Base-by-base conservation (phyloP, 768 basidiomycete species). In the Panaeolus cyanescens region DNA sequence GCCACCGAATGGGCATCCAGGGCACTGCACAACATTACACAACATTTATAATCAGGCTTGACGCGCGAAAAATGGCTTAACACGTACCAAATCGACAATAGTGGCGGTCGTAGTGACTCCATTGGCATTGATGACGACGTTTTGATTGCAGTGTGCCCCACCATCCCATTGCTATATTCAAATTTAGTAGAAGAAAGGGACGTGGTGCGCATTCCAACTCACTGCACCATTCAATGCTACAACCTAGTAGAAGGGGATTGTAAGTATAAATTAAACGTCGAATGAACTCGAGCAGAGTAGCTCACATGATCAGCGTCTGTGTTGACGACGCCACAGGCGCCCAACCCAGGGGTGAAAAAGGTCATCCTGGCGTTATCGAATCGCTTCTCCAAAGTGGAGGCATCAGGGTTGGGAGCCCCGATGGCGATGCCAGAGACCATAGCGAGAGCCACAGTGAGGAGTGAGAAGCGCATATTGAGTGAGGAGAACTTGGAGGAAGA, bases 111-210 rank as follows among this genome's bases (percentile, higher is more conserved):
- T 68, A 7, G 82, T 76, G 70, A 84, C 83, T 39, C 89, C 89
- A 39, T 78, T 75, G 70, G 73, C 80, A 3, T 74, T 75, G 65
- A 92, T 86, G 20, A 82, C 83, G 66, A 92, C 86, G 59, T 57
- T 71, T 71, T 86, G 72, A 70, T 75, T 82, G 67, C 91, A 92
- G 7, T n/a, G n/a, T n/a, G n/a, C n/a, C n/a, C n/a, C n/a, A n/a
- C n/a, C n/a, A n/a, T n/a, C n/a, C n/a, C n/a, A n/a, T n/a, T n/a
- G n/a, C n/a, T n/a, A n/a, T n/a, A n/a, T n/a, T n/a, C n/a, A n/a
- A n/a, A n/a, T n/a, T n/a, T n/a, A n/a, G n/a, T n/a, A n/a, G n/a
- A n/a, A n/a, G n/a, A n/a, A n/a, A n/a, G n/a, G n/a, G n/a, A n/a
- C n/a, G n/a, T n/a, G n/a, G n/a, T n/a, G n/a, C n/a, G n/a, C n/a